These are phyloP conservation scores for Sporothrix dimorphospora DNA, from an alignment of 2,329 filamentous ascomycete species.

Conservation along the genomic window DNA sequence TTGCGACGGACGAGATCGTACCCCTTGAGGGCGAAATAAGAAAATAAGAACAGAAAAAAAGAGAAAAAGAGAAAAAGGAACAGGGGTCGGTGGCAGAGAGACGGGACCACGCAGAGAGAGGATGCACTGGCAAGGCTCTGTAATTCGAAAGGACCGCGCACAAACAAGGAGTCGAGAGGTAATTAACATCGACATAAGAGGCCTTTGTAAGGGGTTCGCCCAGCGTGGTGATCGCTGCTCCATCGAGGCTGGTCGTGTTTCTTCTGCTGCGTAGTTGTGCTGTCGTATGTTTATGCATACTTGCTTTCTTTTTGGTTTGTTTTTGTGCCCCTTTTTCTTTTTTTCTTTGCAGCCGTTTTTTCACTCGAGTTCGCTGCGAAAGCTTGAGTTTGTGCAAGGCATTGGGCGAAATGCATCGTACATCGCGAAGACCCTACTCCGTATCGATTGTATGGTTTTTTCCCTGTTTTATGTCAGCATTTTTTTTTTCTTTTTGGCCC, in stretches of 20 bases:
- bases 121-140: not conserved
- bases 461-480: not conserved
- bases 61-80: not conserved
- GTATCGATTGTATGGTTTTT: not conserved
- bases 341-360: not conserved
- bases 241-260: not conserved
- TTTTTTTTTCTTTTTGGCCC: not conserved
- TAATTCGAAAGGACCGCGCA: not conserved
- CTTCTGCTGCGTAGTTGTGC: not conserved
- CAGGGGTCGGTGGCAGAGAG: not conserved
- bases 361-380: not conserved
- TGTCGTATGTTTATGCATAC: not conserved
- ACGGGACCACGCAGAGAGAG: not conserved
- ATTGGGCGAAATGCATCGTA: not conserved
- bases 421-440: no score
- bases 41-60: conserved; percentile 2
- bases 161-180: conserved; percentile 5
- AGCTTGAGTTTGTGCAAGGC: not conserved
- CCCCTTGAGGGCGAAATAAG: not conserved
- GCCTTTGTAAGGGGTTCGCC: conserved; percentile 10
- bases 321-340: conserved; percentile 11
- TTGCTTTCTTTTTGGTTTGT: not conserved
- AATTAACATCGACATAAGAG: not conserved
- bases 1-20: conserved; percentile 19
- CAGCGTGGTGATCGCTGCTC: conserved; percentile 10